Conservation (phyloP, 192 early-diverging fungal genomes). For the Linnemannia elongata region DNA sequence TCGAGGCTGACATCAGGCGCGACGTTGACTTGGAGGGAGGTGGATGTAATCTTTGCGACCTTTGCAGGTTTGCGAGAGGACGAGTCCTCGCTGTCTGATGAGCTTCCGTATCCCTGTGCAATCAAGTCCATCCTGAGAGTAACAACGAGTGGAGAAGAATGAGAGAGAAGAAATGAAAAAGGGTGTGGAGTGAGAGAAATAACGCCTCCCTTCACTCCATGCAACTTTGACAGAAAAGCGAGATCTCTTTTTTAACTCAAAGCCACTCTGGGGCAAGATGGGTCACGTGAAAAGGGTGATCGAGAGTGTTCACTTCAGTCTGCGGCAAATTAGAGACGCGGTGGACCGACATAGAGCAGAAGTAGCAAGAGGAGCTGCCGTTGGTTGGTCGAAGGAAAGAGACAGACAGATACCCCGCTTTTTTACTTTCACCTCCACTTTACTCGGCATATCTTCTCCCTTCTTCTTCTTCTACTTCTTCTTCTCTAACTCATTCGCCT, state of each 20-base stretch:
- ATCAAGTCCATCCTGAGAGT: slow-evolving; percentile 54
- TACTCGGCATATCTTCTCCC: neutral
- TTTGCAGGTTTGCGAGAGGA: slow-evolving; percentile 33
- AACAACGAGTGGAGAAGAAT: neutral
- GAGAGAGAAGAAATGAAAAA: neutral
- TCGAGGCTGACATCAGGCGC: slow-evolving; percentile 68
- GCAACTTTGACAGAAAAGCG: neutral
- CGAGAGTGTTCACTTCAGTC: neutral
- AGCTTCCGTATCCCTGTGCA: slow-evolving; percentile 49
- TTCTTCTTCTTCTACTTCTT: neutral
- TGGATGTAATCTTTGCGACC: slow-evolving; percentile 25
- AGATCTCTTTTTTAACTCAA: neutral
- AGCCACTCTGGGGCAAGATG: neutral
- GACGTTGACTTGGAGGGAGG: slow-evolving; percentile 49
- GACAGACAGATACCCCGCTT: neutral
- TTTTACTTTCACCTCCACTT: slow-evolving; percentile 3
- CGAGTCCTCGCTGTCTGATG: slow-evolving; percentile 43
- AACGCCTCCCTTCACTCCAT: neutral
- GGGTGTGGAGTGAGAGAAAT: neutral
- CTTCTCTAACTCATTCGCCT: neutral
- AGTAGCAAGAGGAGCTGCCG: neutral
- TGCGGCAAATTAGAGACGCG: neutral
- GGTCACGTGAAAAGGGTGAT: neutral
- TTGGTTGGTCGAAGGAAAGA: neutral
- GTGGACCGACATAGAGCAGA: no score